phyloP scores from a whole-genome alignment of 2,329 filamentous ascomycete species.

The Corynespora cassiicola region DNA sequence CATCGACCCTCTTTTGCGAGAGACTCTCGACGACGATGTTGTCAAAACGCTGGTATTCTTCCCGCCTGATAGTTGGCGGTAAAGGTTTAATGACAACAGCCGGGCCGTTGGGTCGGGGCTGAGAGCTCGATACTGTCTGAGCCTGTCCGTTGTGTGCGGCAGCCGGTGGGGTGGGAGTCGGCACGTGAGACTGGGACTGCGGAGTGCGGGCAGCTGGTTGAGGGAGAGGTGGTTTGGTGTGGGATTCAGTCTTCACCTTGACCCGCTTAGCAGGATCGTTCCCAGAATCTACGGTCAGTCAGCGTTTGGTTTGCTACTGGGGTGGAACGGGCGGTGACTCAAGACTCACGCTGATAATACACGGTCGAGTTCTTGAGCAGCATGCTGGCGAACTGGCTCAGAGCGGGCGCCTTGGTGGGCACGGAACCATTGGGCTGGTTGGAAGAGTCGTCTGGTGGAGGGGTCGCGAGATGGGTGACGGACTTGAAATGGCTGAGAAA shows the following conservation, averaged over 20 bases:
- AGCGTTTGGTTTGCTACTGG: too few species aligned
- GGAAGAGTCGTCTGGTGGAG: constrained; percentile 34
- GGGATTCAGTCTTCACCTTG: too few species aligned
- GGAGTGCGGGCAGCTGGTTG: constrained; percentile 18
- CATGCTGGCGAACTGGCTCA: constrained; percentile 63
- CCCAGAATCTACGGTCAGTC: too few species aligned
- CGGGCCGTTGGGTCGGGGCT: constrained; percentile 40
- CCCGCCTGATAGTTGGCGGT: constrained; percentile 45
- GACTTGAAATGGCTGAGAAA: constrained; percentile 38
- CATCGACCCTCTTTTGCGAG: constrained; percentile 60
- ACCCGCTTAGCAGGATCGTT: too few species aligned
- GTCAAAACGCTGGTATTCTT: constrained; percentile 49
- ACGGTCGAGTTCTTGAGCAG: constrained; percentile 53
- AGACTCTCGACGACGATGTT: constrained; percentile 37
- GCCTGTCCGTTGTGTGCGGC: too few species aligned
- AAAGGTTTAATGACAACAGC: constrained; percentile 58
- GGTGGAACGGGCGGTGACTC: too few species aligned
- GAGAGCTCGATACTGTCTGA: constrained; percentile 22
- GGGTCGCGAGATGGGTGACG: constrained; percentile 35
- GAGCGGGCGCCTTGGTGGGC: constrained; percentile 24
- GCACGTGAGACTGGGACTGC: constrained; percentile 10
- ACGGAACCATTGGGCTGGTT: constrained; percentile 24
- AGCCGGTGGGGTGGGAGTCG: constrained; percentile 13
- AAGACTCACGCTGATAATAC: constrained; percentile 39
- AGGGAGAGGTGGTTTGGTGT: constrained; percentile 16